A percentile compares a stretch with the other conserved stretches of the same genome.
Evolutionary conservation across 768 basidiomycete genomes (phyloP).

Genomic region (Boletus vermiculosoides): DNA sequence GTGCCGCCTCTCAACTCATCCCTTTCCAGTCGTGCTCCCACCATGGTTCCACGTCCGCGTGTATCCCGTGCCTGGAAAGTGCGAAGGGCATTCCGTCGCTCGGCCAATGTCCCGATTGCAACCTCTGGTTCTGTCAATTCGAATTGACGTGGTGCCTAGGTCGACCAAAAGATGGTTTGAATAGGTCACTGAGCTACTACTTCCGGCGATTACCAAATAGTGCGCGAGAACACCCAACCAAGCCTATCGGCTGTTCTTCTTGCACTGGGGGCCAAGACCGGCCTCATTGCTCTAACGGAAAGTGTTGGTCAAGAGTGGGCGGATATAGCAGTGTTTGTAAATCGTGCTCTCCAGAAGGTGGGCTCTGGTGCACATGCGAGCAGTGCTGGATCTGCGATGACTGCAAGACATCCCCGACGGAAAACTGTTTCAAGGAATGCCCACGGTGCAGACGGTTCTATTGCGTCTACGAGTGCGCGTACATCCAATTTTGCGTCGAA

Average conservation of each 20-base stretch:
- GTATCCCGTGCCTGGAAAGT: slow-evolving; percentile 10
- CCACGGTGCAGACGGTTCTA: slow-evolving; percentile 18
- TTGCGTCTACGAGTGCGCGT: slow-evolving; percentile 22
- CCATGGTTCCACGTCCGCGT: slow-evolving; percentile 9
- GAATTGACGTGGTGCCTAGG: slow-evolving; percentile 27
- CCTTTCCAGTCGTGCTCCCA: slow-evolving; percentile 20
- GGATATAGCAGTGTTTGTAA: slow-evolving; percentile 14
- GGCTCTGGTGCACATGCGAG: slow-evolving; percentile 23
- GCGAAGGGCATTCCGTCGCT: slow-evolving; percentile 3
- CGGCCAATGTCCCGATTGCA: slow-evolving; percentile 21
- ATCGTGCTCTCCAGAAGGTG: slow-evolving; percentile 18
- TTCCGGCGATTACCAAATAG: neutral
- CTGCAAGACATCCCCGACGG: slow-evolving; percentile 11
- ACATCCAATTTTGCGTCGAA: slow-evolving; percentile 22
- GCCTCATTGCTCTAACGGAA: slow-evolving; percentile 12
- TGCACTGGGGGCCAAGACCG: slow-evolving; percentile 4
- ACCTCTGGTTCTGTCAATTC: slow-evolving; percentile 21
- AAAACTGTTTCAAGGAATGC: slow-evolving; percentile 14
- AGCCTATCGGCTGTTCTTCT: slow-evolving; percentile 13
- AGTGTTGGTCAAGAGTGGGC: slow-evolving; percentile 20
- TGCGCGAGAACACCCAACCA: slow-evolving; percentile 14
- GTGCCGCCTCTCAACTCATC: slow-evolving; percentile 14
- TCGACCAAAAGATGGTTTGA: slow-evolving; percentile 10
- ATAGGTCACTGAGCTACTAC: neutral
- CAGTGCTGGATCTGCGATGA: slow-evolving; percentile 26